phyloP scores from a whole-genome alignment of 306 rosid species.

The Cicer cuneatum region DNA sequence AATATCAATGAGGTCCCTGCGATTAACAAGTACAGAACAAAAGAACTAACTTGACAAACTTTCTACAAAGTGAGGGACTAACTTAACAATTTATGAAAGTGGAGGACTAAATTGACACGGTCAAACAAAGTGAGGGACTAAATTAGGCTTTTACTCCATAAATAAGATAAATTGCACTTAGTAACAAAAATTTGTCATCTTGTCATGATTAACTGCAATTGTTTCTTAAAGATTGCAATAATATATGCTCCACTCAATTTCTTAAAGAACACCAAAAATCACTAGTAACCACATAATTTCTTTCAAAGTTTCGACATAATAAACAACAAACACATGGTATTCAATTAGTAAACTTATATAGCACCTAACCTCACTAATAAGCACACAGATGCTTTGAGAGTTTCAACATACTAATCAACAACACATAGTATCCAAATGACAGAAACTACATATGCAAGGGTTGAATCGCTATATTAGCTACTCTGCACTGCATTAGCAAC shows the following conservation, averaged over 20 bases:
- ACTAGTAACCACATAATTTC: neutral
- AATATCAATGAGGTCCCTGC: neutral
- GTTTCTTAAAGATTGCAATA: conserved; percentile 11
- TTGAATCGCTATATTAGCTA: neutral
- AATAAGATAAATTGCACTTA: neutral
- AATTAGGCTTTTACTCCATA: neutral
- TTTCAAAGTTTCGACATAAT: neutral
- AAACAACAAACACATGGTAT: conserved; percentile 18
- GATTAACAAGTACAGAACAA: neutral
- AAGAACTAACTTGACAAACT: neutral
- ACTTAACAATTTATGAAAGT: neutral
- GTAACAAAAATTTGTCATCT: neutral
- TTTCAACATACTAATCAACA: neutral
- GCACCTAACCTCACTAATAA: neutral
- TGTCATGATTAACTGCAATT: conserved; percentile 5
- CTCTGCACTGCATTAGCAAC: conserved; percentile 8
- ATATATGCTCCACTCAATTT: neutral
- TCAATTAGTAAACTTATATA: neutral
- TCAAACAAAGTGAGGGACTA: neutral
- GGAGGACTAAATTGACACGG: neutral
- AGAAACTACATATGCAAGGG: neutral
- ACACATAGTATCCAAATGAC: neutral
- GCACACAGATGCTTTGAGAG: neutral
- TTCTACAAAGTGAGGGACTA: neutral
- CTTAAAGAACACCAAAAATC: neutral